Conservation (phyloP, 108 stramenopile species). For the Stephanodiscus minutulus region DNA sequence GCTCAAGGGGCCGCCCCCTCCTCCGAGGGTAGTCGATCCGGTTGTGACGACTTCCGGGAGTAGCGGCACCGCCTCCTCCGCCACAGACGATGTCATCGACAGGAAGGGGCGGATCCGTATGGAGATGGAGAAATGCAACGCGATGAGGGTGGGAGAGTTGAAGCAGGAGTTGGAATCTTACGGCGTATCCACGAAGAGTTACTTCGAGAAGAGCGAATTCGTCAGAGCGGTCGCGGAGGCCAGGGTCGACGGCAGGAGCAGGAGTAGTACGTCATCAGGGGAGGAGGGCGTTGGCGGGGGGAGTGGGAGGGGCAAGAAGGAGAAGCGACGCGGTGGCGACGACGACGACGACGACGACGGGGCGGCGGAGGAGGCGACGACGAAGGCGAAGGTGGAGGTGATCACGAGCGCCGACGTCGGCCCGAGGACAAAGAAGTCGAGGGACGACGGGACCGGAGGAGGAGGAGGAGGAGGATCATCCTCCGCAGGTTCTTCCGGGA, state of each 20-base stretch:
- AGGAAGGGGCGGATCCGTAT: constrained; percentile 55
- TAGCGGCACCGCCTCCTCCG: neutral
- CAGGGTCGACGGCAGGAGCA: constrained; percentile 51
- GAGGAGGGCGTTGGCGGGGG: no score
- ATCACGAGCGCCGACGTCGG: constrained; percentile 67
- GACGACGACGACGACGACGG: constrained; percentile 66
- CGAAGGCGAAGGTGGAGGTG: constrained; percentile 75
- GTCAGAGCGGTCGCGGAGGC: constrained; percentile 48
- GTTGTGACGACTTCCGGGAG: no score
- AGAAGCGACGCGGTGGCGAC: constrained; percentile 45
- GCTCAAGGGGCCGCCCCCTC: constrained; percentile 5
- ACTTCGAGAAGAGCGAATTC: constrained; percentile 53
- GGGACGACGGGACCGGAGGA: constrained; percentile 17
- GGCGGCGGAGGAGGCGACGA: constrained; percentile 59
- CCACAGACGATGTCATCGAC: constrained; percentile 12
- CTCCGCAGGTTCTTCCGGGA: constrained; percentile 18
- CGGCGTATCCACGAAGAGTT: constrained; percentile 27
- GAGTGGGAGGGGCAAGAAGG: constrained; percentile 27
- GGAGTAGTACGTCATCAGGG: no score
- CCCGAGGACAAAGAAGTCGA: constrained; percentile 52
- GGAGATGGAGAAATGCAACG: constrained; percentile 68
- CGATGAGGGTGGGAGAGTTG: constrained; percentile 34
- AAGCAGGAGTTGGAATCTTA: constrained; percentile 33
- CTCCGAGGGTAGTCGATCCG: no score
- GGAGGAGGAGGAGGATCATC: neutral